Evolutionary conservation across 371 early-diverging fungal species (phyloP).

Genomic region (Batkoa obscura): DNA sequence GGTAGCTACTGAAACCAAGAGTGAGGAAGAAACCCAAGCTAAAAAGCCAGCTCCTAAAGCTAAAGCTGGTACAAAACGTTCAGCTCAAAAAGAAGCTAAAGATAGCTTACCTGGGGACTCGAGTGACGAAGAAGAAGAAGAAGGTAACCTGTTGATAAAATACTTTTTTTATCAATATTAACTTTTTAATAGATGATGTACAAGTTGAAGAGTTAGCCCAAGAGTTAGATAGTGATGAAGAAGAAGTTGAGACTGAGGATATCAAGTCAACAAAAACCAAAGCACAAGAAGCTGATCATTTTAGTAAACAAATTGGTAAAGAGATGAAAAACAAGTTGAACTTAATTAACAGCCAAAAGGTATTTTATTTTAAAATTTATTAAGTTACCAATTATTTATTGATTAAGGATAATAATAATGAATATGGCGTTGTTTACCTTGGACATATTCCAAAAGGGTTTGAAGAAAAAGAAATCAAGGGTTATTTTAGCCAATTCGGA

Average conservation of each 20-base stretch:
- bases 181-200: slow-evolving; percentile 4
- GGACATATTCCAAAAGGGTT: slow-evolving; percentile 92
- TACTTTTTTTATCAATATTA: background rate
- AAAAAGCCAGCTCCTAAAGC: background rate
- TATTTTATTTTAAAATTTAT: too few relatives aligned
- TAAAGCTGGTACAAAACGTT: background rate
- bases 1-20: background rate
- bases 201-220: slow-evolving; percentile 9
- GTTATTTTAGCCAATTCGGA: slow-evolving; percentile 87
- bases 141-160: background rate
- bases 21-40: background rate
- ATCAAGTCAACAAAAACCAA: background rate
- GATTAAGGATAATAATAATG: slow-evolving; percentile 9
- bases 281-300: background rate
- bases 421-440: slow-evolving; percentile 60
- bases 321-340: background rate
- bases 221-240: slow-evolving; percentile 1
- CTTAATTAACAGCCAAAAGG: too few relatives aligned
- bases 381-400: too few relatives aligned
- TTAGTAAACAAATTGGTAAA: slow-evolving; percentile 3
- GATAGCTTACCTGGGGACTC: too few relatives aligned
- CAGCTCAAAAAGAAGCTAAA: background rate
- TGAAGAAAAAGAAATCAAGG: slow-evolving; percentile 73
- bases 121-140: too few relatives aligned
- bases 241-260: slow-evolving; percentile 6